Evolutionary conservation across 2,329 filamentous ascomycete genomes (phyloP).

Genomic region (Colletotrichum eleusines): DNA sequence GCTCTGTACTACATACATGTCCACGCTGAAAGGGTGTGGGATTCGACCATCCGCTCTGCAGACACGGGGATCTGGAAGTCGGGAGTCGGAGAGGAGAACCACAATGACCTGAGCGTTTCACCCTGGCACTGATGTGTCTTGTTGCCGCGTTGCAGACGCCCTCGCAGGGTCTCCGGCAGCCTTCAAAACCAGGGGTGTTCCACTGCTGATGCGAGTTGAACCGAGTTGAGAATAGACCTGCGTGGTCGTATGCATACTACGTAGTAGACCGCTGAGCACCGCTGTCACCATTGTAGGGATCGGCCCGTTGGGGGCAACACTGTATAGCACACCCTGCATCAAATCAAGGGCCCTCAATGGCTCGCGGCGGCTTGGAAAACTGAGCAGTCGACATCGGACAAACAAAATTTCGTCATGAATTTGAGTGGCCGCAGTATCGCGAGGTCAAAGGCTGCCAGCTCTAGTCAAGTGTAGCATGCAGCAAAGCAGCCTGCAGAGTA

Average conservation of each 20-base stretch:
- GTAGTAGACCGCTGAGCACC: slow-evolving; percentile 12
- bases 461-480: neutral
- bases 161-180: slow-evolving; percentile 13
- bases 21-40: slow-evolving; percentile 5
- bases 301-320: slow-evolving; percentile 25
- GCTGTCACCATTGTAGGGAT: slow-evolving; percentile 34
- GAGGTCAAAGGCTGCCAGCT: neutral
- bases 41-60: slow-evolving; percentile 20
- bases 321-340: slow-evolving; percentile 28
- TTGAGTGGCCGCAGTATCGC: slow-evolving; percentile 26
- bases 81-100: slow-evolving; percentile 15
- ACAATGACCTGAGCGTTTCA: slow-evolving; percentile 21
- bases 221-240: slow-evolving; percentile 33
- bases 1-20: slow-evolving; percentile 22
- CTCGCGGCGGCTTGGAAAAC: neutral
- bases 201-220: slow-evolving; percentile 33
- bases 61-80: slow-evolving; percentile 22
- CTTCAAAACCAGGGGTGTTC: slow-evolving; percentile 17
- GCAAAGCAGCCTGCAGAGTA: slow-evolving; percentile 12
- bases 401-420: slow-evolving; percentile 39
- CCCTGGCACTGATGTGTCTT: neutral
- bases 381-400: slow-evolving; percentile 21
- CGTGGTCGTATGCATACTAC: slow-evolving; percentile 31
- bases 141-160: slow-evolving; percentile 2
- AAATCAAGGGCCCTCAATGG: slow-evolving; percentile 19